Base-by-base conservation (phyloP, 768 basidiomycete genomes). In the Lyophyllum decastes region DNA sequence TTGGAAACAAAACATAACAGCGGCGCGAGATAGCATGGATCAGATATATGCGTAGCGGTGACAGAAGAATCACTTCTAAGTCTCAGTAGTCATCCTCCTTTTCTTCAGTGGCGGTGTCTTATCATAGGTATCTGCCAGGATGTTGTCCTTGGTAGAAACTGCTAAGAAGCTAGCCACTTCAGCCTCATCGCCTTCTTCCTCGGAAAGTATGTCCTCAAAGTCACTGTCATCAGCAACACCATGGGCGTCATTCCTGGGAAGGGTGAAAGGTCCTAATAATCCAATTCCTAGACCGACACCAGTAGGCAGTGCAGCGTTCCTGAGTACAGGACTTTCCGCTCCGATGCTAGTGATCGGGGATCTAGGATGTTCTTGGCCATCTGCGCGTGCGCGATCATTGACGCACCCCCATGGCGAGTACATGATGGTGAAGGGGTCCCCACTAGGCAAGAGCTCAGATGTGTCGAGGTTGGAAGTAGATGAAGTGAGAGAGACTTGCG, bases 251-350 rank as follows among this genome's bases (percentile, higher is more conserved):
- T 73, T 76, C 27, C 75, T 73, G 34, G 80, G 74, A 48, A 83
- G 71, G 27, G 72, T 72, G 61, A 87, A 86, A 12, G 86, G 81
- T 52, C 80, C 83, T 63, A 87, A 73, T 40, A 87, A 72, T 8
- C 82, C 83, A 52, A 85, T 76, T 4, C 79, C 80, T 44, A 84
- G 68, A 16, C 81, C 79, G 27, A 76, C 71, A 4, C 70, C 72
- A 19, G 75, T 64, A 14, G 78, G 67, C 22, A 72, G 59, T 12
- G 67, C 60, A 16, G 70, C 68, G 56, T 70, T 78, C 55, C 82
- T 72, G 44, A 84, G 66, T 17, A 88, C 81, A 25, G 87, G 87
- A 57, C 86, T 88, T 58, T 84, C 84, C 10, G 68, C 65, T 44
- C 76, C 76, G 38, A 71, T 60, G 21, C 62, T 69, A 19, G 73